Percentiles rank a stretch among this genome's conserved stretches.
phyloP scores from a whole-genome alignment of 768 basidiomycete species.

The Rhodosporidiobolus sp. region DNA sequence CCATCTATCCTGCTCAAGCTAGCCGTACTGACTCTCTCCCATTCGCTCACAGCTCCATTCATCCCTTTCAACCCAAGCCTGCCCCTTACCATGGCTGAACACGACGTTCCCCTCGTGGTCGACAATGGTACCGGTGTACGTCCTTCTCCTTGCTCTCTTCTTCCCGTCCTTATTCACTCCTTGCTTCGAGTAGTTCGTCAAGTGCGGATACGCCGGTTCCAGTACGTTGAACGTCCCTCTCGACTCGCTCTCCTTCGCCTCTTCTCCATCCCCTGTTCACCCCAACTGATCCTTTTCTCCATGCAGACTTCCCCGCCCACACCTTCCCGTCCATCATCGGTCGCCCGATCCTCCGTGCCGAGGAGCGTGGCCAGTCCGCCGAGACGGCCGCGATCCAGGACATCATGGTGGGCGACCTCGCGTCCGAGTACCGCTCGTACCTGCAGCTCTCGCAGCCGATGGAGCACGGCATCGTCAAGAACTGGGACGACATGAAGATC shows the following conservation, averaged over 20 bases:
- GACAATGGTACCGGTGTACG: constrained; percentile 86
- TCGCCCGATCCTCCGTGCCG: constrained; percentile 92
- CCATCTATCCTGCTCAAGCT: too few relatives aligned
- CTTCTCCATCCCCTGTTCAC: too few relatives aligned
- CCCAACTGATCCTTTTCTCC: neutral
- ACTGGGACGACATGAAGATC: constrained; percentile 99
- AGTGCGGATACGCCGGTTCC: constrained; percentile 83
- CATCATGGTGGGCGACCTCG: constrained; percentile 98
- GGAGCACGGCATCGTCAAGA: constrained; percentile 98
- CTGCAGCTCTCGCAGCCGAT: constrained; percentile 96
- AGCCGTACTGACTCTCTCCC: too few relatives aligned
- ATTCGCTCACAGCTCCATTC: too few relatives aligned
- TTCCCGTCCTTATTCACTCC: neutral
- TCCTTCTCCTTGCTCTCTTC: constrained; percentile 11
- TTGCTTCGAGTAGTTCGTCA: constrained; percentile 68
- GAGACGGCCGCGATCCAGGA: constrained; percentile 84
- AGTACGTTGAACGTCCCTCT: too few relatives aligned
- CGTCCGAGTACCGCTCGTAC: constrained; percentile 86
- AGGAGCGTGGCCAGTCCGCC: constrained; percentile 67
- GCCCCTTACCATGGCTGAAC: constrained; percentile 23
- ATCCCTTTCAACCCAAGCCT: too few relatives aligned
- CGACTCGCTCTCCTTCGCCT: too few relatives aligned
- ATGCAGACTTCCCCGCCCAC: constrained; percentile 76
- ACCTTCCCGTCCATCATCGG: constrained; percentile 97
- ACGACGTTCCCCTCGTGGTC: constrained; percentile 61